These are phyloP conservation scores for Arabidopsis thaliana DNA, from an alignment of 345 rosid species.

Conservation along the genomic window TAIR10.1 NC_003074.8:11864501-11865000, in stretches of 20 bases:
- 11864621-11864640: no score
- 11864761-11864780: background rate
- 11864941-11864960: background rate
- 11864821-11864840: background rate
- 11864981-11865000: background rate
- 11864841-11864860: background rate
- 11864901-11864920: background rate
- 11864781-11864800: background rate
- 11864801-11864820: background rate
- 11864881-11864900: background rate
- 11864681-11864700: background rate
- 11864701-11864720: background rate
- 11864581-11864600: no score
- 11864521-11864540: no score
- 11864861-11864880: background rate
- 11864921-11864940: background rate
- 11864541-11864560: no score
- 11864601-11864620: no score
- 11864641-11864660: no score
- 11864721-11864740: background rate
- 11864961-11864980: background rate
- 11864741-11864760: background rate
- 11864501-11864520: no score
- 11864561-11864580: no score
- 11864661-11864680: background rate